Evolutionary conservation across 1,139 yeast genomes (phyloP), one percentile per base, ranked within the genome.

Genomic region (Magnusiomyces paraingens): DNA sequence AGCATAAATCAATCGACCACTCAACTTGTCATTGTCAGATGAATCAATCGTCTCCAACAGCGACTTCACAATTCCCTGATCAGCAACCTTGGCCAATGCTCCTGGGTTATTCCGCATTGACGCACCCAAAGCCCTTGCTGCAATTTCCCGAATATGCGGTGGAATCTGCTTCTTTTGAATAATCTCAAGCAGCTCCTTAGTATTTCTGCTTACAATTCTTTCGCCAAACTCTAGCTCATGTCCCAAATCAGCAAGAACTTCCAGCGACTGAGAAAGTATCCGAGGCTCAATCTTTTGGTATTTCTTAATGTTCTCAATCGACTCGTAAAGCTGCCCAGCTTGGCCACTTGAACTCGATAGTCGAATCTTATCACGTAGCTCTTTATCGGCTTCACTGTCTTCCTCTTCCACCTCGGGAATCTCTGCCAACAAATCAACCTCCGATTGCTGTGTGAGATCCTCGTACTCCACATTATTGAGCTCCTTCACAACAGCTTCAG

Each of bases 191-290:
- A 71, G 57, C n/a, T 54, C 55, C n/a, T 57, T 55, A 5, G 63
- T 61, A 35, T 58, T 60, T 14, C 65, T 55, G 14, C 64, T 64
- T 17, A 70, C 67, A 46, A 78, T 63, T 35, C 70, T 70, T 2
- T 70, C 72, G 1, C 93, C 93, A 61, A 76, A 78, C 54, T 85
- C 87, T 26, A 78, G 66, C 60, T 84, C 91, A 61, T 85, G 88
- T 46, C 85, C 77, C 59, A 79, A 70, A 8, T 86, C 91, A 10
- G 75, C 75, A 55, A 86, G 66, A 0, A 72, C 68, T 22, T 79
- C 80, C 45, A 84, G 69, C 0, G 79, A 72, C 2, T 49, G 39
- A 54, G 58, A 38, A 15, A 52, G 44, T 42, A 52, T 39, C 42
- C 17, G 21, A 6, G 22, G 32, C 11, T 41, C 17, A 21, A 49